Evolutionary conservation across 495 filamentous ascomycete species (phyloP).

Genomic region (Podospora bellae-mahoneyi): DNA sequence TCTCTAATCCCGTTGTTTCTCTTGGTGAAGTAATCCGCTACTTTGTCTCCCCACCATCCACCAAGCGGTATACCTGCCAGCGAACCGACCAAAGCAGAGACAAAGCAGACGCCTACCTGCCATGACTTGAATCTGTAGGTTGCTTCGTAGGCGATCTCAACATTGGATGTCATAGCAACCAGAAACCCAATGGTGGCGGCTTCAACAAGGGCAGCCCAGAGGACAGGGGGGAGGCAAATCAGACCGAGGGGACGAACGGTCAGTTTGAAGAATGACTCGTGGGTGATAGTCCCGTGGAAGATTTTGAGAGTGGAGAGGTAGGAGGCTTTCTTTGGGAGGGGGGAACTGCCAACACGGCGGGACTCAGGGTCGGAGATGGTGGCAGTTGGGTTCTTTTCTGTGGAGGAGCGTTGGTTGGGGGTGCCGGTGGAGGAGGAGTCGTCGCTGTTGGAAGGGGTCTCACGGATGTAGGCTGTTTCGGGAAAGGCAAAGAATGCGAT

Average conservation of each 20-base stretch:
- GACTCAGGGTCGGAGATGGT: slow-evolving; percentile 8
- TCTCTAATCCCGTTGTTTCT: slow-evolving; percentile 52
- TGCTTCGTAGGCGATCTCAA: slow-evolving; percentile 43
- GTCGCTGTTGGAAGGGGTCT: slow-evolving; percentile 4
- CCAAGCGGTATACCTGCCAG: slow-evolving; percentile 48
- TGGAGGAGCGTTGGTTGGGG: not conserved
- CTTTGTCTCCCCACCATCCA: slow-evolving; percentile 48
- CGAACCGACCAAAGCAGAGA: slow-evolving; percentile 48
- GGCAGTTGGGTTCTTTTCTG: slow-evolving; percentile 9
- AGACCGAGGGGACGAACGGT: slow-evolving; percentile 47
- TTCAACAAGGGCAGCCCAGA: slow-evolving; percentile 49
- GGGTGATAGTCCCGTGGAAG: slow-evolving; percentile 39
- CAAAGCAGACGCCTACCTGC: slow-evolving; percentile 50
- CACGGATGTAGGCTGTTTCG: slow-evolving; percentile 47
- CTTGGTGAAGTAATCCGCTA: slow-evolving; percentile 50
- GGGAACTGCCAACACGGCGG: not conserved
- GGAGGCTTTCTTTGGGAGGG: slow-evolving; percentile 18
- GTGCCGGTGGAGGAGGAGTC: not conserved
- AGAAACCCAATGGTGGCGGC: slow-evolving; percentile 53
- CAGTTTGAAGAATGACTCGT: slow-evolving; percentile 45
- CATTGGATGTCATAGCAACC: slow-evolving; percentile 52
- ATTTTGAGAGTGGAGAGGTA: slow-evolving; percentile 39
- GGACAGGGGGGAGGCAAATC: slow-evolving; percentile 47
- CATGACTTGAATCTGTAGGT: slow-evolving; percentile 47
- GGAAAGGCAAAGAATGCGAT: slow-evolving; percentile 52